Base-by-base conservation (phyloP, 768 basidiomycete species). In the Mrakia hoshinonis region DNA sequence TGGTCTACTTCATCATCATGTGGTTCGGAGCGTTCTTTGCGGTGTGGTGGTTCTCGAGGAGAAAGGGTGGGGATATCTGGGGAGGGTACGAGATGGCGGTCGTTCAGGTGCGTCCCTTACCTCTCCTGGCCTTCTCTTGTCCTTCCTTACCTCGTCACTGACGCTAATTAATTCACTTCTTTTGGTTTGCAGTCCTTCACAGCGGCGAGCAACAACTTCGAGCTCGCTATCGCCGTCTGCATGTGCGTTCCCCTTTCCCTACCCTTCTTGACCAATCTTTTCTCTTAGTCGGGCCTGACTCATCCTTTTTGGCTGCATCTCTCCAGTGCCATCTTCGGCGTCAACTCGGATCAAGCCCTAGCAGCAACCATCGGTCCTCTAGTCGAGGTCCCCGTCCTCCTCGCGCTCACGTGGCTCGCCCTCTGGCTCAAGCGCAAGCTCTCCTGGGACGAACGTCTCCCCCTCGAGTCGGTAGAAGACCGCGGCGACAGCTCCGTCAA, bases 141-240 rank as follows among this genome's bases (percentile, higher is more conserved):
- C 5, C 38, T 43, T 38, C n/a, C 20, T 31, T 38, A 26, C 63
- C 46, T 65, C 26, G 9, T 20, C 20, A 6, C 26, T 43, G 24
- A 15, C 20, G 24, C 46, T 7, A 13, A 6, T 4, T 29, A 29
- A 29, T n/a, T 5, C 51, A n/a, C n/a, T n/a, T n/a, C n/a, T n/a
- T n/a, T n/a, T n/a, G n/a, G n/a, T n/a, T n/a, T n/a, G 7, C 48
- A 68, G 54, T 83, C 86, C 0, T 92, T 92, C 78, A 91, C 90
- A 0, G 88, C 88, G 0, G 86, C 86, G 1, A 88, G 86, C 68
- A 91, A 90, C 76, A 91, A 90, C 13, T 76, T 88, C 84, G 89
- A 92, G 80, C 83, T 92, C 0, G 89, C 91, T 0, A 92, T 92
- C 67, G 90, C 91, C 0, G 87, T 92, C 0, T 84, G 55, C 31